These are phyloP conservation scores for Porcisia hertigi DNA, from an alignment of 208 protist genomes.

Conservation along the genomic window DNA sequence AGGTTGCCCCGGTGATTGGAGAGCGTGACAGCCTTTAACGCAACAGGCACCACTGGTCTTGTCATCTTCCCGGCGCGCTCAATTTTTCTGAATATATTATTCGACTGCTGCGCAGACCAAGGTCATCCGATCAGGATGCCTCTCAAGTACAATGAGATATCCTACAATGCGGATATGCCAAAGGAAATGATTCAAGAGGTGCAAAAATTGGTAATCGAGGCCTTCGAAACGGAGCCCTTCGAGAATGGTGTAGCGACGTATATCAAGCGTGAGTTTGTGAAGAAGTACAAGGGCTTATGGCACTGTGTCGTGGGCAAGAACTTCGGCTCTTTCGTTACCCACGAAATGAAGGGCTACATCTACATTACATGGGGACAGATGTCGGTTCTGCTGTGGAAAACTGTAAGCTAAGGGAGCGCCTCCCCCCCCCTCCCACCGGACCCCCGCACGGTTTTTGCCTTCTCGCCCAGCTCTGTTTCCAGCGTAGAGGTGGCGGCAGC, in stretches of 20 bases:
- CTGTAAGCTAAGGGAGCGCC: constrained; percentile 51
- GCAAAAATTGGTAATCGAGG: constrained; percentile 67
- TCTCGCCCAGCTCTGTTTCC: background rate
- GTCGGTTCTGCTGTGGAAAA: constrained; percentile 97
- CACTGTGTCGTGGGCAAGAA: constrained; percentile 99
- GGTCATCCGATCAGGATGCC: constrained; percentile 38
- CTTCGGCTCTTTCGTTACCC: constrained; percentile 99
- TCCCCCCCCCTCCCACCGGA: background rate
- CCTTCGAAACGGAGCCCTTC: constrained; percentile 76
- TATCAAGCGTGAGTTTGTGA: constrained; percentile 87
- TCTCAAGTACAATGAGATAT: constrained; percentile 74
- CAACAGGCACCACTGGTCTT: background rate
- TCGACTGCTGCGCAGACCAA: background rate
- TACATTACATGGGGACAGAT: constrained; percentile 99
- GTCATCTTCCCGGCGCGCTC: background rate
- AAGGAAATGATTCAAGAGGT: constrained; percentile 90
- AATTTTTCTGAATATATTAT: background rate
- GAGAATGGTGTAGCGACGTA: constrained; percentile 83
- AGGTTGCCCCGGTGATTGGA: background rate
- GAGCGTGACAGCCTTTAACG: background rate
- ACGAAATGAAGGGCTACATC: constrained; percentile 99
- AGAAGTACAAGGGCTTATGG: constrained; percentile 94
- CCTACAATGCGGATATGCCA: constrained; percentile 89
- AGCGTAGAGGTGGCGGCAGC: background rate
- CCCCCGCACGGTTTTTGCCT: background rate